Conservation (phyloP, 73 alveolate genomes). For the Paramecium sonneborni region DNA sequence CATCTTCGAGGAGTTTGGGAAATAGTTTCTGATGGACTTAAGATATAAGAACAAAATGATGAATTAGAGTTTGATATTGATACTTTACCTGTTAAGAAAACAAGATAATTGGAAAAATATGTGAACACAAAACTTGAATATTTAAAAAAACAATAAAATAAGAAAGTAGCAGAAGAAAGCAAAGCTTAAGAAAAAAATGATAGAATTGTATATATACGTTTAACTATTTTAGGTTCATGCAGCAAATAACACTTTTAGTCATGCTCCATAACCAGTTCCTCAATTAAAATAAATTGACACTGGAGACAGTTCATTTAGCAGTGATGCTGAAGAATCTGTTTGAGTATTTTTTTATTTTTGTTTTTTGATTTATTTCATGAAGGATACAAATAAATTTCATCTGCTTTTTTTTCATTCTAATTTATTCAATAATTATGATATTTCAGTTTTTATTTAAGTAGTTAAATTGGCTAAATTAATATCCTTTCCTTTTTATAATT, state of each 20-base stretch:
- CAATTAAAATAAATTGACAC: not conserved
- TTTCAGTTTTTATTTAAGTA: not conserved
- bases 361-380: not conserved
- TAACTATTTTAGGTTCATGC: not conserved
- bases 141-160: constrained; percentile 5
- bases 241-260: not conserved
- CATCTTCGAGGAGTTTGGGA: constrained; percentile 71
- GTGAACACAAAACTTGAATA: constrained; percentile 52
- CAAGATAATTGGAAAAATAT: constrained; percentile 58
- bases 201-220: constrained; percentile 16
- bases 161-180: not conserved
- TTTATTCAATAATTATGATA: not conserved
- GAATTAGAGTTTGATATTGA: constrained; percentile 65
- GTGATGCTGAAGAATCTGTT: constrained; percentile 48
- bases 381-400: not conserved
- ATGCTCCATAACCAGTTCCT: constrained; percentile 9
- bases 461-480: not conserved
- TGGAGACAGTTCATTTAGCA: constrained; percentile 58
- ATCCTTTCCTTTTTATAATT: not conserved
- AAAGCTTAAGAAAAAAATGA: not conserved
- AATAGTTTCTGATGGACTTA: constrained; percentile 54
- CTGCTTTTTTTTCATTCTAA: not conserved
- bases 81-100: constrained; percentile 61
- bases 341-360: not conserved
- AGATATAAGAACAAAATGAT: constrained; percentile 50